Conservation (phyloP, 345 rosid species). For the Reutealis trisperma region DNA sequence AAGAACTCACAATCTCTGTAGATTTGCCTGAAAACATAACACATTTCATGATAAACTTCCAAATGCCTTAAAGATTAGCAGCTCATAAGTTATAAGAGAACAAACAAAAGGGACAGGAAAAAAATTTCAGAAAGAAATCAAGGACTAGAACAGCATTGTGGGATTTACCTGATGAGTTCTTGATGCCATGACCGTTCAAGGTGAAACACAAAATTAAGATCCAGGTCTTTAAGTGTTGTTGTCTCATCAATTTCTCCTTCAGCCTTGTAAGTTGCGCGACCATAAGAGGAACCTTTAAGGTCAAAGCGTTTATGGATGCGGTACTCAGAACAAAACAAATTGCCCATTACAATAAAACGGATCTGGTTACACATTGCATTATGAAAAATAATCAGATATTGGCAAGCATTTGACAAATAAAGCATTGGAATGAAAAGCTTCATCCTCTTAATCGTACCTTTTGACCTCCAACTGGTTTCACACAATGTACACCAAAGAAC, state of each 20-base stretch:
- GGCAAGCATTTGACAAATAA: neutral
- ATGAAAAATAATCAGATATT: conserved; percentile 8
- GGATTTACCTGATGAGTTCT: conserved; percentile 49
- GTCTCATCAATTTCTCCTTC: conserved; percentile 60
- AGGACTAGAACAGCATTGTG: neutral
- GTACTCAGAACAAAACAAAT: conserved; percentile 62
- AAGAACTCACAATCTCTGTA: conserved; percentile 67
- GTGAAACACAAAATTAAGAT: conserved; percentile 58
- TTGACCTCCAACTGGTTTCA: conserved; percentile 60
- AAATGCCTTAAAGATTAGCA: neutral
- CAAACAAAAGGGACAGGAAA: neutral
- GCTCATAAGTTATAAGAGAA: neutral
- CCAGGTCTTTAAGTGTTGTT: conserved; percentile 73
- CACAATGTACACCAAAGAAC: conserved; percentile 75
- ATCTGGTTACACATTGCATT: conserved; percentile 37
- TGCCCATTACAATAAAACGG: conserved; percentile 70
- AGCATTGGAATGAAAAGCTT: neutral
- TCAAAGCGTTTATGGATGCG: conserved; percentile 67
- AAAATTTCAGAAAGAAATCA: neutral
- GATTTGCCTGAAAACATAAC: conserved; percentile 48
- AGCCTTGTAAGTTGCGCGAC: conserved; percentile 57
- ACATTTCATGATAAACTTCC: neutral
- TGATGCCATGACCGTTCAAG: conserved; percentile 58
- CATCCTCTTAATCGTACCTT: conserved; percentile 41
- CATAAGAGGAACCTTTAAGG: conserved; percentile 74